These are phyloP conservation scores for Bretziella fagacearum DNA, from an alignment of 2,329 filamentous ascomycete genomes.

Conservation along the genomic window DNA sequence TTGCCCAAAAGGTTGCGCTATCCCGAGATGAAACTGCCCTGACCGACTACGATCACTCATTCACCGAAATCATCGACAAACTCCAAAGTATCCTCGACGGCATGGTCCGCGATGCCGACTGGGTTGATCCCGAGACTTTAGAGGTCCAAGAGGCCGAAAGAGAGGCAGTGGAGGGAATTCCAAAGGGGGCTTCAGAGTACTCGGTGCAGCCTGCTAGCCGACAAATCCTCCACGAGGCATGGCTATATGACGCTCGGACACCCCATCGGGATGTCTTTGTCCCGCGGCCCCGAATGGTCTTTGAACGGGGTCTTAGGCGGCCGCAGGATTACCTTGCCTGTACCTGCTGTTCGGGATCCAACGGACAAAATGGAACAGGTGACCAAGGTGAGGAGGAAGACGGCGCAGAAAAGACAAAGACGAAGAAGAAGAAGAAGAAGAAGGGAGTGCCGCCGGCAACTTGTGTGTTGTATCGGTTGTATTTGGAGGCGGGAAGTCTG, in stretches of 20 bases:
- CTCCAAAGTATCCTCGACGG: neutral
- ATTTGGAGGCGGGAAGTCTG: slow-evolving; percentile 57
- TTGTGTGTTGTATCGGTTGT: slow-evolving; percentile 61
- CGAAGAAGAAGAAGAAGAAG: slow-evolving; percentile 21
- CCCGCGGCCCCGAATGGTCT: slow-evolving; percentile 50
- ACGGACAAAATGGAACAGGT: slow-evolving; percentile 12
- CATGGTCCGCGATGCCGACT: slow-evolving; percentile 27
- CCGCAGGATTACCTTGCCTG: slow-evolving; percentile 67
- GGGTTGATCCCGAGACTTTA: neutral
- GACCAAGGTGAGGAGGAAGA: neutral
- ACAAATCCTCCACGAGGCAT: slow-evolving; percentile 51
- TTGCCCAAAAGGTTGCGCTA: slow-evolving; percentile 66
- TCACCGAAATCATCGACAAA: slow-evolving; percentile 45
- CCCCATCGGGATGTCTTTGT: slow-evolving; percentile 60
- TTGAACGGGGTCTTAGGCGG: slow-evolving; percentile 53
- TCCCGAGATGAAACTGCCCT: slow-evolving; percentile 57
- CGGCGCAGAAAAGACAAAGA: neutral
- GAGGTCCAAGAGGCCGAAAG: neutral
- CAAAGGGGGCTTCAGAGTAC: too few relatives aligned
- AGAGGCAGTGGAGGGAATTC: neutral
- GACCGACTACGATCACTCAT: slow-evolving; percentile 52
- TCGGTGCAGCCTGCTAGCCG: slow-evolving; percentile 24
- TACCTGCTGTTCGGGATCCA: slow-evolving; percentile 38
- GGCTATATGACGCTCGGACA: slow-evolving; percentile 55
- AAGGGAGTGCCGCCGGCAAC: slow-evolving; percentile 40